Evolutionary conservation across 2,329 filamentous ascomycete genomes (phyloP).

Genomic region (Amphichorda felina): DNA sequence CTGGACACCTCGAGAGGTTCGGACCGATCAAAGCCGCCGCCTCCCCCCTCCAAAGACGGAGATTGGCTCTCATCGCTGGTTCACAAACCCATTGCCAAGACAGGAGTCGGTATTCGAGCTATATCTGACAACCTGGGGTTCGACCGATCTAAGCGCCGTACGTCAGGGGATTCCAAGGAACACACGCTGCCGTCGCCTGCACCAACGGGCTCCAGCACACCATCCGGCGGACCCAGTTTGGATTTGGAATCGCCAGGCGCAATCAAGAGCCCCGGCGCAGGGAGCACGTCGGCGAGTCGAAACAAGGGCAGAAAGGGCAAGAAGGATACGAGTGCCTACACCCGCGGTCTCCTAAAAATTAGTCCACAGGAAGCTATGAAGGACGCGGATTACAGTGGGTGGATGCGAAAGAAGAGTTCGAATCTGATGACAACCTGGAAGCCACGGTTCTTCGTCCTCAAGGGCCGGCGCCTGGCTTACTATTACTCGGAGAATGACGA

Average conservation of each 20-base stretch:
- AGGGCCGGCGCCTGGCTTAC: constrained; percentile 82
- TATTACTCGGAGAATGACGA: constrained; percentile 91
- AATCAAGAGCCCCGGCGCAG: constrained; percentile 41
- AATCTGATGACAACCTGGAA: constrained; percentile 98
- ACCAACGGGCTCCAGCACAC: constrained; percentile 64
- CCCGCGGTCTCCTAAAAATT: constrained; percentile 71
- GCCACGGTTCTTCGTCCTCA: constrained; percentile 86
- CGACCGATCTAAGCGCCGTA: constrained; percentile 2
- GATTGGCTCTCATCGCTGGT: constrained; percentile 43
- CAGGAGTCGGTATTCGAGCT: constrained; percentile 61
- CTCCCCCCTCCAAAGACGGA: constrained; percentile 5
- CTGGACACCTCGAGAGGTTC: constrained; percentile 34
- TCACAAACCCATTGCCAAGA: constrained; percentile 36
- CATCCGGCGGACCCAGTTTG: constrained; percentile 56
- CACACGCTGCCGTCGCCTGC: constrained; percentile 52
- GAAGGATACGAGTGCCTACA: constrained; percentile 91
- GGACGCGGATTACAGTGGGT: constrained; percentile 85
- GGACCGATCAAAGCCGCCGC: constrained; percentile 1
- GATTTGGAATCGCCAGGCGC: constrained; percentile 66
- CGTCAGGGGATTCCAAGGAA: constrained; percentile 24
- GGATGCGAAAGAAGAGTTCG: constrained; percentile 99
- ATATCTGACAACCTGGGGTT: constrained; percentile 61
- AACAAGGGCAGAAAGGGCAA: constrained; percentile 62
- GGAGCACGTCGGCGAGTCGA: constrained; percentile 33
- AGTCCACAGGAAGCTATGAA: constrained; percentile 72